Base-by-base conservation (phyloP, 2,329 filamentous ascomycete genomes). In the Colletotrichum chlorophyti region DNA sequence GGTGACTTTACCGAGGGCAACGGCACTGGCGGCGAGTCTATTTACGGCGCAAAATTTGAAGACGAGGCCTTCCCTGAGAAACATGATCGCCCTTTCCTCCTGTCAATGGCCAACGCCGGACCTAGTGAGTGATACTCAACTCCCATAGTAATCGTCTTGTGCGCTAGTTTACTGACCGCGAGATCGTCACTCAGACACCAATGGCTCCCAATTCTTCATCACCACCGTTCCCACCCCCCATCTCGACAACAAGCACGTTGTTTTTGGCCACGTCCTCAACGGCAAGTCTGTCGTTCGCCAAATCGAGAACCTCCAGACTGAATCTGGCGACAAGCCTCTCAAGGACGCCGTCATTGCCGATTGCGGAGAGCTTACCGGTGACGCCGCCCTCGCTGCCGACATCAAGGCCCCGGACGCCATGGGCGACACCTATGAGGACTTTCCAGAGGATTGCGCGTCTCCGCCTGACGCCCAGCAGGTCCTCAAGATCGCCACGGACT, bases 21-120 rank as follows among this genome's bases (percentile, higher is more conserved):
- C 72, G 95, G 94, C 65, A 98, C 94, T 23, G 94, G 94, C 64
- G 94, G 94, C 70, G 95, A 98, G 80, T 95, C 91, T 64, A 98
- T 99, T 75, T 99, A 98, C 72, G 94, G 94, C 70, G 90, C 90
- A 74, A 98, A 97, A 79, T 99, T 99, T 69, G 91, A 91, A 68
- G 94, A 99, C 69, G 94, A 99, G 83, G 96, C 96, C 75, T 98
- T 99, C 71, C 84, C 91, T 51, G 79, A 89, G 71, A 93, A 96
- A 83, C 95, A 99, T 72, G 91, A 96, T 68, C 90, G 89, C 68
- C 93, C 95, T 2, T 97, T 97, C 80, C 80, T 98, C 65, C 83
- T 99, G 62, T 96, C 91, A 72, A 99, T 99, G 95, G 95, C 95
- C 69, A 99, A 99, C 73, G 94, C 95, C 64, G 95, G 95, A 42